Conservation (phyloP, 208 protist genomes). For the Porcisia hertigi region DNA sequence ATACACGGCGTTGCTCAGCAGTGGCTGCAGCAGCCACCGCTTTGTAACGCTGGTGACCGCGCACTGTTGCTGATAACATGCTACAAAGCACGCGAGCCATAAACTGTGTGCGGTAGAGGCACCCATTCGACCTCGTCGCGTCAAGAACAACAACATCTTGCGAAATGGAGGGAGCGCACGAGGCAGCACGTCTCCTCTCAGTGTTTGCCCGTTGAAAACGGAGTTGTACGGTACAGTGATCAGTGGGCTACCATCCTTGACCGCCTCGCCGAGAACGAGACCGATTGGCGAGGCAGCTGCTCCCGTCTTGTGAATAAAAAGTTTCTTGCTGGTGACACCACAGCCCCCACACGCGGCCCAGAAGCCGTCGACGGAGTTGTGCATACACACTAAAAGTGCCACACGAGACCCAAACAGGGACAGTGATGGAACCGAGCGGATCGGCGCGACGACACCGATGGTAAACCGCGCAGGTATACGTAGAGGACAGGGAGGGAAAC, state of each 20-base stretch:
- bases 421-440: neutral
- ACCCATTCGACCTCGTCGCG: slow-evolving; percentile 54
- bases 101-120: slow-evolving; percentile 37
- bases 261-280: slow-evolving; percentile 39
- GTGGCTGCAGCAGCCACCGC: neutral
- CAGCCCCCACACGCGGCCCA: slow-evolving; percentile 60
- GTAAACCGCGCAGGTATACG: neutral
- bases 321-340: slow-evolving; percentile 64
- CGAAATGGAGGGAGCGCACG: slow-evolving; percentile 45
- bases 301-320: slow-evolving; percentile 30
- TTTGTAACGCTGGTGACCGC: neutral
- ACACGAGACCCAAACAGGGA: neutral
- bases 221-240: slow-evolving; percentile 68
- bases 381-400: slow-evolving; percentile 4
- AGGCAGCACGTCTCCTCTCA: slow-evolving; percentile 57
- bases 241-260: slow-evolving; percentile 57
- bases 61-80: slow-evolving; percentile 23
- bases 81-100: slow-evolving; percentile 51
- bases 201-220: slow-evolving; percentile 70
- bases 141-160: slow-evolving; percentile 50
- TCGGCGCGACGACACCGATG: neutral
- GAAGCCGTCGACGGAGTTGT: slow-evolving; percentile 43
- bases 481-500: neutral
- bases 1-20: slow-evolving; percentile 21
- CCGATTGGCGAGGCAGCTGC: slow-evolving; percentile 30